phyloP scores from a whole-genome alignment of 1,139 yeast species.

The Sugiyamaella neomexicana region DNA sequence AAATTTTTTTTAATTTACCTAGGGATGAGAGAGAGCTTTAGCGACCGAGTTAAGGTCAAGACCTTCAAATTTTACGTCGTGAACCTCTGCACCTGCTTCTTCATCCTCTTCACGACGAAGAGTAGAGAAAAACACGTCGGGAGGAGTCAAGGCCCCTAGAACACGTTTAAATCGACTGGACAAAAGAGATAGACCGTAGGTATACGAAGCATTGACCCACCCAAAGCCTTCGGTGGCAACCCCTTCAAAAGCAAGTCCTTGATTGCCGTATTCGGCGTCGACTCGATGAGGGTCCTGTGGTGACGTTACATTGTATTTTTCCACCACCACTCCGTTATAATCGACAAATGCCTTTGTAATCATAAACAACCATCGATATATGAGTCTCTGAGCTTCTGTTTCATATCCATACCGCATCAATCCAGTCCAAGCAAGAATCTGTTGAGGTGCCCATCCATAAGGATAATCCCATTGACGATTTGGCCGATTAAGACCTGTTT shows the following conservation, averaged over 20 bases:
- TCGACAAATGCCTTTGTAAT: slow-evolving; percentile 93
- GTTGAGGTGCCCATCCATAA: slow-evolving; percentile 99
- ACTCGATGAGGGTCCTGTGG: slow-evolving; percentile 87
- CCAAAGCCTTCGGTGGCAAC: slow-evolving; percentile 94
- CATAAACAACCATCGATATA: slow-evolving; percentile 84
- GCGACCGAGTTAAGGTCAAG: slow-evolving; percentile 5
- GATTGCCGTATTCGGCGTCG: slow-evolving; percentile 96
- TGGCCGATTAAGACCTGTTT: slow-evolving; percentile 66
- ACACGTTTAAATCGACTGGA: slow-evolving; percentile 72
- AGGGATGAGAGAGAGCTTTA: background rate
- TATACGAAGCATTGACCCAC: slow-evolving; percentile 90
- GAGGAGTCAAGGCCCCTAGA: slow-evolving; percentile 80
- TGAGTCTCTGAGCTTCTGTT: slow-evolving; percentile 66
- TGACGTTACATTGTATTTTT: slow-evolving; percentile 87
- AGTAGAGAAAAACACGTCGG: slow-evolving; percentile 57
- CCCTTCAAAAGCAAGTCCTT: slow-evolving; percentile 89
- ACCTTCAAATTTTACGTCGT: slow-evolving; percentile 2
- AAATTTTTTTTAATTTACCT: background rate
- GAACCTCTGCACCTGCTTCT: slow-evolving; percentile 6
- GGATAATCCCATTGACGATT: slow-evolving; percentile 98
- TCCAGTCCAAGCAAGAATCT: slow-evolving; percentile 92
- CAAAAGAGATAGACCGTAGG: slow-evolving; percentile 70
- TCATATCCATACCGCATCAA: slow-evolving; percentile 68
- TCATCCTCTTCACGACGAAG: slow-evolving; percentile 16
- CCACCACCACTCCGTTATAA: slow-evolving; percentile 93